Evolutionary conservation across 768 basidiomycete species (phyloP).

Genomic region (Cyclocybe aegerita): DNA sequence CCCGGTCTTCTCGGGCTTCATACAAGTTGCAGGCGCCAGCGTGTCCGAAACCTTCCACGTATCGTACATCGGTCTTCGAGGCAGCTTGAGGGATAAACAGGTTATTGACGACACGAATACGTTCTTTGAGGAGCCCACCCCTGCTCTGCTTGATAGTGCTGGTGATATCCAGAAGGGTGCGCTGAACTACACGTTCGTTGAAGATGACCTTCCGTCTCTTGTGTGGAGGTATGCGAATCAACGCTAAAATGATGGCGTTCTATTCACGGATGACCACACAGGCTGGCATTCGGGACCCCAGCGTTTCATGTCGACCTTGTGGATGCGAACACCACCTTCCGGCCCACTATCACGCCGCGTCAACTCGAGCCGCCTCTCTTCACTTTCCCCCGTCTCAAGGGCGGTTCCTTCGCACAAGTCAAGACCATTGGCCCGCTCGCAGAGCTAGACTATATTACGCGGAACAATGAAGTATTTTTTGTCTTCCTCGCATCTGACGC

Average conservation of each 20-base stretch:
- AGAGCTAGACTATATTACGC: slow-evolving; percentile 41
- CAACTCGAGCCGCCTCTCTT: slow-evolving; percentile 23
- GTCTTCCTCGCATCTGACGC: not conserved
- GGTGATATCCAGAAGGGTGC: slow-evolving; percentile 38
- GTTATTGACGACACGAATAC: slow-evolving; percentile 50
- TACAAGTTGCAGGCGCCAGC: slow-evolving; percentile 35
- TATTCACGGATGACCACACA: slow-evolving; percentile 5
- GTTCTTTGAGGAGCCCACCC: slow-evolving; percentile 43
- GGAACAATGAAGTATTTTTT: slow-evolving; percentile 37
- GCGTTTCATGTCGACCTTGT: slow-evolving; percentile 47
- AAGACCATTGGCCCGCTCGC: slow-evolving; percentile 44
- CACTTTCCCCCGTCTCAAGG: slow-evolving; percentile 32
- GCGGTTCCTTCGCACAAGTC: slow-evolving; percentile 34
- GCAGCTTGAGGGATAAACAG: slow-evolving; percentile 43
- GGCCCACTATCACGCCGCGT: slow-evolving; percentile 31
- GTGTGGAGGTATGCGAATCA: slow-evolving; percentile 29
- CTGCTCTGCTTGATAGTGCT: slow-evolving; percentile 37
- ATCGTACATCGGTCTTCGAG: slow-evolving; percentile 43
- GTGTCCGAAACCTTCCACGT: slow-evolving; percentile 35
- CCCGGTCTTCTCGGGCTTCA: slow-evolving; percentile 62
- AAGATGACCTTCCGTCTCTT: slow-evolving; percentile 37
- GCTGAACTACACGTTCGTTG: slow-evolving; percentile 47
- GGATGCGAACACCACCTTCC: slow-evolving; percentile 33
- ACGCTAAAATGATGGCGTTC: too few relatives aligned
- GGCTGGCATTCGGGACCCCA: slow-evolving; percentile 49